Percentiles rank a stretch among this genome's conserved stretches.
Evolutionary conservation across 2,329 filamentous ascomycete genomes (phyloP).

Genomic region (Colletotrichum plurivorum): DNA sequence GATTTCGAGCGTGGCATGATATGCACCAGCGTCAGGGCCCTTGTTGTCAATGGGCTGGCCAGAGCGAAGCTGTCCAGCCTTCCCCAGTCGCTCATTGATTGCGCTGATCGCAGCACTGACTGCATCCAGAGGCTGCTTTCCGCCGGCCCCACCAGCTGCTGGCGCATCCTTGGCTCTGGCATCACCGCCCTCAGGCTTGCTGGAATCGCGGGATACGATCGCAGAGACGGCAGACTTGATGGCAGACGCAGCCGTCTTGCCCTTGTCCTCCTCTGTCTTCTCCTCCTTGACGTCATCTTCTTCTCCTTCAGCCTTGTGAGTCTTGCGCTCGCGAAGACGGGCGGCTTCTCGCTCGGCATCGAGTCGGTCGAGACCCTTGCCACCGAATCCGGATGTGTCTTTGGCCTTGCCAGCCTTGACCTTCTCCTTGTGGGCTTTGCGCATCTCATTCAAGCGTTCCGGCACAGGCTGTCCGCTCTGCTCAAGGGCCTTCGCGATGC

Average conservation of each 20-base stretch:
- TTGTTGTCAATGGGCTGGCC: constrained; percentile 99
- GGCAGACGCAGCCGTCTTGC: constrained; percentile 75
- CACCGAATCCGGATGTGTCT: constrained; percentile 90
- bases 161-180: constrained; percentile 57
- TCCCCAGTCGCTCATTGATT: constrained; percentile 91
- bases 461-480: constrained; percentile 91
- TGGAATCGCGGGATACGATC: constrained; percentile 66
- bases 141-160: constrained; percentile 67
- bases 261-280: constrained; percentile 80
- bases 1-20: constrained; percentile 97
- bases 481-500: constrained; percentile 91
- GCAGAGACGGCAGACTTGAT: constrained; percentile 74
- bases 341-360: constrained; percentile 93
- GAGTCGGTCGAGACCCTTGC: constrained; percentile 91
- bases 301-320: constrained; percentile 89
- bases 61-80: constrained; percentile 88
- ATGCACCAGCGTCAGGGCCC: constrained; percentile 95
- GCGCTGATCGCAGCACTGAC: constrained; percentile 91
- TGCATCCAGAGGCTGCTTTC: constrained; percentile 82
- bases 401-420: constrained; percentile 94
- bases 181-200: constrained; percentile 59
- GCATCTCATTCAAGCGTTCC: constrained; percentile 75
- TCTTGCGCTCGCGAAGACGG: constrained; percentile 87
- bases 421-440: constrained; percentile 85
- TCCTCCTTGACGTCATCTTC: constrained; percentile 85